Percentiles rank a stretch among this genome's conserved stretches.
These are phyloP conservation scores for Aurantiochytrium sp. DNA, from an alignment of 108 stramenopile species.

Conservation along the genomic window DNA sequence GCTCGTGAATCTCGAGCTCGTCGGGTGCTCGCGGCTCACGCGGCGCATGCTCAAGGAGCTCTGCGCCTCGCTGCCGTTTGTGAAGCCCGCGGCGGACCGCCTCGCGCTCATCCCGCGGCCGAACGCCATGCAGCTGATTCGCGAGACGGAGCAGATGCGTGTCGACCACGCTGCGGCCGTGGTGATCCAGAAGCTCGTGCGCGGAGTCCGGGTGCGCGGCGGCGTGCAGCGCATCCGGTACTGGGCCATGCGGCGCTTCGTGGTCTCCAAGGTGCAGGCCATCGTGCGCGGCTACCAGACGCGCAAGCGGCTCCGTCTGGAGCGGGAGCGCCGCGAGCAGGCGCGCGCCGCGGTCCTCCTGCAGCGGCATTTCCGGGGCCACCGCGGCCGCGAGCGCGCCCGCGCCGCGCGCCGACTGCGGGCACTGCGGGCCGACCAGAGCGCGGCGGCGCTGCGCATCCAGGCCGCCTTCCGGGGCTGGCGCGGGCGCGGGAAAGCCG, in stretches of 20 bases:
- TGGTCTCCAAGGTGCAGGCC: not conserved
- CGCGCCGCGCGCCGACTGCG: not conserved
- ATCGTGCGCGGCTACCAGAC: not conserved
- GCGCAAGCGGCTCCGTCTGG: not conserved
- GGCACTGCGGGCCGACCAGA: not conserved
- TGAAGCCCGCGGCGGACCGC: not conserved
- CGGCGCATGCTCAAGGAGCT: not conserved
- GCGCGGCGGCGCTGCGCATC: not conserved
- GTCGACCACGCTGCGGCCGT: constrained; percentile 14
- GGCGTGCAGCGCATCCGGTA: not conserved
- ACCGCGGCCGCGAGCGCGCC: not conserved
- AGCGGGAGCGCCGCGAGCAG: not conserved
- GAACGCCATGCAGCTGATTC: not conserved
- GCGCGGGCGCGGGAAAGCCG: not conserved
- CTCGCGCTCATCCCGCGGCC: not conserved
- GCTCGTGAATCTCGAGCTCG: not conserved
- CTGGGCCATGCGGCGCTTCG: not conserved
- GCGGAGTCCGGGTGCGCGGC: not conserved
- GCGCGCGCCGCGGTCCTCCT: not conserved
- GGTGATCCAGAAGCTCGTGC: constrained; percentile 25
- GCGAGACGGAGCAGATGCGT: constrained; percentile 21
- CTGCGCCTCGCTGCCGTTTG: not conserved
- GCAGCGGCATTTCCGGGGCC: not conserved
- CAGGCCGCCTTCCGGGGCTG: not conserved
- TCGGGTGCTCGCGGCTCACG: not conserved